Percentiles rank a stretch among this genome's conserved stretches.
Conservation (phyloP, 2,329 filamentous ascomycete species). For the Coniochaeta hoffmannii region DNA sequence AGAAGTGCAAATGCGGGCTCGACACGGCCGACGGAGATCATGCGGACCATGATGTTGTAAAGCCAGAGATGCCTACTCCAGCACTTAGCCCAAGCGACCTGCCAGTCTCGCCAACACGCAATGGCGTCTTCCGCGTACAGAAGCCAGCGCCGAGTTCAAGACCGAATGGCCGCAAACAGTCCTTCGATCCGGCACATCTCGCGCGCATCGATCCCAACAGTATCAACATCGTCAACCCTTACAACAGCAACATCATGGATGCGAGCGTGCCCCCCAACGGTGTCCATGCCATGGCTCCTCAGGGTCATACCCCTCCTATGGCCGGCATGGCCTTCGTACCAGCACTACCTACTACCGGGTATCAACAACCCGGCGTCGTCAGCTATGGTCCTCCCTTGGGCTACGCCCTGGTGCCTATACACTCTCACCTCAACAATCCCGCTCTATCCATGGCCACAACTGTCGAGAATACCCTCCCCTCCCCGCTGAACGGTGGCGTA, state of each 20-base stretch:
- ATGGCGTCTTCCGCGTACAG: conserved; percentile 33
- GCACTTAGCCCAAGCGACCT: conserved; percentile 18
- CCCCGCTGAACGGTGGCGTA: neutral
- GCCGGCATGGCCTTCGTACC: neutral
- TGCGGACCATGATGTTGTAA: conserved; percentile 7
- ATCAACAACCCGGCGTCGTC: conserved; percentile 21
- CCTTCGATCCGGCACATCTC: conserved; percentile 40
- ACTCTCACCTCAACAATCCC: neutral
- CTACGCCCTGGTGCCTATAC: neutral
- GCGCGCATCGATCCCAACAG: conserved; percentile 46
- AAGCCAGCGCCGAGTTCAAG: conserved; percentile 31
- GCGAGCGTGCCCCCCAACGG: neutral
- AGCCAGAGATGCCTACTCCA: conserved; percentile 13
- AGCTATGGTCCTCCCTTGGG: conserved; percentile 33
- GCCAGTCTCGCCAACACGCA: conserved; percentile 25
- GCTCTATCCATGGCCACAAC: neutral
- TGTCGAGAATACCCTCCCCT: neutral
- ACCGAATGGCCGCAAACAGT: conserved; percentile 33
- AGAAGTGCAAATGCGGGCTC: conserved; percentile 42
- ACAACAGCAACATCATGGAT: neutral
- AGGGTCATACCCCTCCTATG: conserved; percentile 7
- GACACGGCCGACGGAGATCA: conserved; percentile 8
- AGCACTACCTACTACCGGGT: neutral
- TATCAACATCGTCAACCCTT: conserved; percentile 36
- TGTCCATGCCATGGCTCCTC: neutral